phyloP scores from a whole-genome alignment of 345 rosid species.

The Nasturtium officinale region DNA sequence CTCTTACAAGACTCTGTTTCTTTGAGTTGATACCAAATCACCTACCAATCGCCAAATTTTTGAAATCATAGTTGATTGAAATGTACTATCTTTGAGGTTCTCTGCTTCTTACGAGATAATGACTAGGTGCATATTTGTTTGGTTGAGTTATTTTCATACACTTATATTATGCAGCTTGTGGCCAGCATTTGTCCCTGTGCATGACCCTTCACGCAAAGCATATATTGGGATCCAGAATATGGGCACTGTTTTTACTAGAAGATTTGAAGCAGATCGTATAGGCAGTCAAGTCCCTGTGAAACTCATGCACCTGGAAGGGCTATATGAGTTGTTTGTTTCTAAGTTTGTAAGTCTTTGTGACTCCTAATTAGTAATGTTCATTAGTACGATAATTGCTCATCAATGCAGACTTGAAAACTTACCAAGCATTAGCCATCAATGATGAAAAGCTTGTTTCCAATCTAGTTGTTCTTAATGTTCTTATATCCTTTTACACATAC shows the following conservation, averaged over 20 bases:
- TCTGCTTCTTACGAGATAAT: constrained; percentile 4
- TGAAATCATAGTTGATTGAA: not conserved
- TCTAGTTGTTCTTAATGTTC: not conserved
- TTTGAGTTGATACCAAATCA: constrained; percentile 17
- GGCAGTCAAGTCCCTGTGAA: constrained; percentile 95
- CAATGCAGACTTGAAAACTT: constrained; percentile 12
- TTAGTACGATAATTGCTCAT: constrained; percentile 18
- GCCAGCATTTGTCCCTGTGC: constrained; percentile 99
- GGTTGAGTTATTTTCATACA: constrained; percentile 2
- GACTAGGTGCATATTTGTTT: constrained; percentile 4
- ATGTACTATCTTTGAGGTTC: constrained; percentile 3
- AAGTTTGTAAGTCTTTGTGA: constrained; percentile 75
- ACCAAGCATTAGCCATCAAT: constrained; percentile 19
- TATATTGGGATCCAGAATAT: constrained; percentile 89
- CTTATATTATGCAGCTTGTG: constrained; percentile 64
- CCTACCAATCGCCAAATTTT: constrained; percentile 11
- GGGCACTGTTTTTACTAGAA: constrained; percentile 90
- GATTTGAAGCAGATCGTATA: constrained; percentile 91
- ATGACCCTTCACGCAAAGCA: constrained; percentile 87
- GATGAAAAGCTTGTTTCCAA: constrained; percentile 27
- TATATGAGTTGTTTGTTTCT: constrained; percentile 88
- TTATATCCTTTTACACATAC: constrained; percentile 2
- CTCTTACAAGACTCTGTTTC: constrained; percentile 26
- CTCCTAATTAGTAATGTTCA: constrained; percentile 13
- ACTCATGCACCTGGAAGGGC: constrained; percentile 95